Evolutionary conservation across 2,329 filamentous ascomycete species (phyloP), one percentile per base, ranked within the genome.

Genomic region (Diaporthe destruens): DNA sequence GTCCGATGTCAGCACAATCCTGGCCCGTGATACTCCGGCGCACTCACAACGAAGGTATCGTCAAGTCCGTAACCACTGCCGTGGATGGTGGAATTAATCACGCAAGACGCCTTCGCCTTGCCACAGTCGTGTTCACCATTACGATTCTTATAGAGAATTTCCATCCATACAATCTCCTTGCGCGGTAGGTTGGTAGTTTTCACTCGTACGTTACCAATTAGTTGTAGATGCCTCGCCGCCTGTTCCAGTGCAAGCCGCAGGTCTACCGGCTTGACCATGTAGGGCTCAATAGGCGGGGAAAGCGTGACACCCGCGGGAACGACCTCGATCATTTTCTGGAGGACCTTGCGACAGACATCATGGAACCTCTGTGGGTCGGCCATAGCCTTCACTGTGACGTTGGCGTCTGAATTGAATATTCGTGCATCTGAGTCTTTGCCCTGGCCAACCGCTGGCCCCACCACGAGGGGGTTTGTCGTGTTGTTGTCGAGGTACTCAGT

Each of bases 311-410:
- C 81, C 2, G 79, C 77, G 4, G 88, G 87, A 1, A 90, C 87
- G 3, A 85, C 82, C 53, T 90, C 87, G 72, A 90, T 88, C 87
- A 90, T 86, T 77, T 85, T 86, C 76, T 87, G 85, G 63, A 90
- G 79, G 25, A 89, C 83, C 6, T 77, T 80, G 73, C 82, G 79
- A 76, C 88, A 90, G 39, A 82, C 79, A n/a, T 76, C 82, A 54
- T 80, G 80, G 79, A 89, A 90, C 20, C 78, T 79, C 2, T 79
- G 76, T 0, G 82, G 77, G 71, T 85, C 82, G 18, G 82, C 77
- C 82, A 90, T 79, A 1, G 82, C 80, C 6, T 78, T 76, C 72
- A 90, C 82, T 1, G 88, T 90, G 23, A 79, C 83, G 78, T 90
- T 90, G 11, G 80, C 78, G 74, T 90, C 88, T 1, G 83, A 82